Percentiles rank a stretch among this genome's conserved stretches.
phyloP scores from a whole-genome alignment of 495 filamentous ascomycete genomes.

The Penicillium chermesinum region DNA sequence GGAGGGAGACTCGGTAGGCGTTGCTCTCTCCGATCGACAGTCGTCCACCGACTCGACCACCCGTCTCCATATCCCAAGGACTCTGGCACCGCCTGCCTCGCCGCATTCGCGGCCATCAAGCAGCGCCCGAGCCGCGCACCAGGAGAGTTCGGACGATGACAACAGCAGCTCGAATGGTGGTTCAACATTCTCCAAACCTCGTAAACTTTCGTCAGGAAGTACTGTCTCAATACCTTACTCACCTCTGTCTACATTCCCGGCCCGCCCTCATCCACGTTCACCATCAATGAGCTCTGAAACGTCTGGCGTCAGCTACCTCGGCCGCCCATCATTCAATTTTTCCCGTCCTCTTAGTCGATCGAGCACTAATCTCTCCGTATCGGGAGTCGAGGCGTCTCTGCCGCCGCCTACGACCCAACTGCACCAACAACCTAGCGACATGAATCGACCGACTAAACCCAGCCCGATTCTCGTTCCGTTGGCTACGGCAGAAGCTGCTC shows the following conservation, averaged over 20 bases:
- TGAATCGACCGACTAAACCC: slow-evolving; percentile 35
- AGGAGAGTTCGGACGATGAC: slow-evolving; percentile 63
- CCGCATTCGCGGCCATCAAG: slow-evolving; percentile 50
- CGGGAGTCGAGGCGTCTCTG: slow-evolving; percentile 17
- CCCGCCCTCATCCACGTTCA: slow-evolving; percentile 56
- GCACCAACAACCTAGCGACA: slow-evolving; percentile 14
- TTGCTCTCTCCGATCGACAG: slow-evolving; percentile 19
- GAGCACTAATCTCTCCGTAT: slow-evolving; percentile 53
- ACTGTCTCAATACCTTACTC: slow-evolving; percentile 56
- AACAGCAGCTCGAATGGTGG: slow-evolving; percentile 49
- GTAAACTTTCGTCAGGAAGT: slow-evolving; percentile 64
- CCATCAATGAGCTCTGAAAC: slow-evolving; percentile 79
- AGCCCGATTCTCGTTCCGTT: slow-evolving; percentile 35
- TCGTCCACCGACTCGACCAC: slow-evolving; percentile 45
- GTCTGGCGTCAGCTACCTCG: slow-evolving; percentile 56
- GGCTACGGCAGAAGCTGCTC: slow-evolving; percentile 17
- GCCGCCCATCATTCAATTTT: slow-evolving; percentile 83
- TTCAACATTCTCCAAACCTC: slow-evolving; percentile 47
- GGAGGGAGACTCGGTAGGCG: slow-evolving; percentile 18
- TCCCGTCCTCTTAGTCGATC: slow-evolving; percentile 82
- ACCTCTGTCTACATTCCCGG: slow-evolving; percentile 55
- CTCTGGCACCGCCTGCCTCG: slow-evolving; percentile 53
- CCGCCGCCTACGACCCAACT: slow-evolving; percentile 3
- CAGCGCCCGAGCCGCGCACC: slow-evolving; percentile 51
- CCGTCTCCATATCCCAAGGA: slow-evolving; percentile 40